These are phyloP conservation scores for Sporodiniella umbellata DNA, from an alignment of 371 early-diverging fungal species.

Conservation along the genomic window DNA sequence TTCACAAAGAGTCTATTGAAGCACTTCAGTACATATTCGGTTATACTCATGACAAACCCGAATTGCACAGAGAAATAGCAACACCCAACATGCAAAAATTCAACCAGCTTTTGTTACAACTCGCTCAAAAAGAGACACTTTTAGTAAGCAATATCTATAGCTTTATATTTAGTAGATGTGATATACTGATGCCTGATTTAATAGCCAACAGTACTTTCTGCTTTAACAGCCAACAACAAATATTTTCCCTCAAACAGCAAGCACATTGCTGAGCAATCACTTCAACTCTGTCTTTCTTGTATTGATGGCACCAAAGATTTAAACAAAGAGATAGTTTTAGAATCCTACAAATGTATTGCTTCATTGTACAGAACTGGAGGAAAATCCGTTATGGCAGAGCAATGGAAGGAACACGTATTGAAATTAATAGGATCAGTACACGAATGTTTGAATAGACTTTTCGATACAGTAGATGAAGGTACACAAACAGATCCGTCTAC, in stretches of 20 bases:
- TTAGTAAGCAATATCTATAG: slow-evolving; percentile 30
- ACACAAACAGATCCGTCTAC: no score
- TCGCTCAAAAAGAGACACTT: slow-evolving; percentile 46
- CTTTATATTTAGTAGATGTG: background rate
- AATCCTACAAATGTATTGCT: slow-evolving; percentile 44
- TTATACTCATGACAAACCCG: slow-evolving; percentile 49
- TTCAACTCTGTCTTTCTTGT: slow-evolving; percentile 50
- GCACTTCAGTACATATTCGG: slow-evolving; percentile 46
- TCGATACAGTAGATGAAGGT: slow-evolving; percentile 64
- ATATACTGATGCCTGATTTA: background rate
- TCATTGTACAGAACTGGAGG: slow-evolving; percentile 40
- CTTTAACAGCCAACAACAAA: slow-evolving; percentile 44
- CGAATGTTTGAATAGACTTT: slow-evolving; percentile 44
- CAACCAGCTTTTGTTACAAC: slow-evolving; percentile 42
- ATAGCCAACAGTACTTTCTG: slow-evolving; percentile 44
- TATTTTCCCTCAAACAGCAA: slow-evolving; percentile 57
- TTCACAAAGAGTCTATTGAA: slow-evolving; percentile 40
- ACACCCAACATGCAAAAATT: slow-evolving; percentile 51
- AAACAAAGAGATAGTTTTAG: slow-evolving; percentile 25
- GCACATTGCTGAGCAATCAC: slow-evolving; percentile 45
- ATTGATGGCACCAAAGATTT: slow-evolving; percentile 44
- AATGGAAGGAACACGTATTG: slow-evolving; percentile 47
- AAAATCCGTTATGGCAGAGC: slow-evolving; percentile 38
- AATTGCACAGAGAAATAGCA: slow-evolving; percentile 59
- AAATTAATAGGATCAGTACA: slow-evolving; percentile 53